phyloP scores from a whole-genome alignment of 208 protist species.

The Trypanosomatidae sp. region DNA sequence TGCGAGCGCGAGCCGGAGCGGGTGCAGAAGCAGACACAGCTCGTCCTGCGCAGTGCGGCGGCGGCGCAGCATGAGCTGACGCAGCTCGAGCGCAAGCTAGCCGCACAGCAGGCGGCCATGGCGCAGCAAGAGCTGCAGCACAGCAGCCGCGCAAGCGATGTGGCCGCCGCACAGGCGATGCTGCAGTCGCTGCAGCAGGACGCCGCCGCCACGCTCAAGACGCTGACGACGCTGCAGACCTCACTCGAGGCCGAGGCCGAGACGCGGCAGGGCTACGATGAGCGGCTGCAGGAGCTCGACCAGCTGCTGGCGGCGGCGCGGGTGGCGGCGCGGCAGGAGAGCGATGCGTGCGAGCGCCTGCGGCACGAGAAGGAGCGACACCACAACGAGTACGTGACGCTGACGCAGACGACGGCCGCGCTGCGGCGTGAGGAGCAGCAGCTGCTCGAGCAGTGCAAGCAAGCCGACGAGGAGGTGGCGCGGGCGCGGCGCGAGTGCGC shows the following conservation, averaged over 20 bases:
- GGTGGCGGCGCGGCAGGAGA: slow-evolving; percentile 31
- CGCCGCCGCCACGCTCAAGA: slow-evolving; percentile 72
- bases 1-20: slow-evolving; percentile 73
- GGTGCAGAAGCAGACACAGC: slow-evolving; percentile 53
- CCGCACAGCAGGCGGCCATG: slow-evolving; percentile 38
- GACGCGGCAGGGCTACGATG: slow-evolving; percentile 48
- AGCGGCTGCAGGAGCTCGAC: slow-evolving; percentile 55
- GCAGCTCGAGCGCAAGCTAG: slow-evolving; percentile 51
- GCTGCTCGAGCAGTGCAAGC: slow-evolving; percentile 17
- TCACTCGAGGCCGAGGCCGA: slow-evolving; percentile 72
- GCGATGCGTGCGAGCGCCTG: slow-evolving; percentile 42
- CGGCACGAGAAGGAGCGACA: slow-evolving; percentile 61
- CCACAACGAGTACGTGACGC: slow-evolving; percentile 22
- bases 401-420: slow-evolving; percentile 39
- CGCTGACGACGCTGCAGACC: slow-evolving; percentile 75
- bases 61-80: slow-evolving; percentile 53
- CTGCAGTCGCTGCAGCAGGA: slow-evolving; percentile 50
- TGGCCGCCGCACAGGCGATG: slow-evolving; percentile 35
- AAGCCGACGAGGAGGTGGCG: slow-evolving; percentile 19
- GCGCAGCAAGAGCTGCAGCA: slow-evolving; percentile 67
- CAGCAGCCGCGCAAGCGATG: slow-evolving; percentile 45
- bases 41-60: slow-evolving; percentile 46
- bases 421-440: slow-evolving; percentile 22
- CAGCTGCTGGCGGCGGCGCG: slow-evolving; percentile 55
- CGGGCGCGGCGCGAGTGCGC: slow-evolving; percentile 11